Evolutionary conservation across 371 early-diverging fungal species (phyloP).

Genomic region (Mortierella sp.): DNA sequence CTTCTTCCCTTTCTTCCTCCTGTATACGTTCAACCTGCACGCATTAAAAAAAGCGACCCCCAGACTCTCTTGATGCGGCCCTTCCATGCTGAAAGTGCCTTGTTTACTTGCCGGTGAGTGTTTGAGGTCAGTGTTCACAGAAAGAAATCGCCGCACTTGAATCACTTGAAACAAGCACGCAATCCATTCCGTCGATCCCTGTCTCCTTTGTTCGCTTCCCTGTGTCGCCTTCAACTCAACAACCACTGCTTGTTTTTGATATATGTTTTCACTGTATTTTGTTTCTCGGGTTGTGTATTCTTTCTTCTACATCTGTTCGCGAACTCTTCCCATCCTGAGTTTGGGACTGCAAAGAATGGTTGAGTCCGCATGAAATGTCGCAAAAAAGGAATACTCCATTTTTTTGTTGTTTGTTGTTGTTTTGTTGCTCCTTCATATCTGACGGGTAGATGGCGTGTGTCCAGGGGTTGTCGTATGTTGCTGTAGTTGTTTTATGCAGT

Average conservation of each 20-base stretch:
- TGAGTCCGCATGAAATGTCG: neutral
- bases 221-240: too few species aligned
- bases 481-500: slow-evolving; percentile 19
- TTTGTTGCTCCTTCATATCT: too few species aligned
- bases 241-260: neutral
- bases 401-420: neutral
- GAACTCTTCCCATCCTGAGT: too few species aligned
- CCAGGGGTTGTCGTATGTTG: neutral
- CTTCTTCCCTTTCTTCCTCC: neutral
- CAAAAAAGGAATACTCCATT: neutral
- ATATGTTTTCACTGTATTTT: neutral
- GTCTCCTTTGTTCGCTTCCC: too few species aligned
- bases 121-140: too few species aligned
- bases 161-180: neutral
- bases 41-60: neutral
- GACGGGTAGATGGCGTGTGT: too few species aligned
- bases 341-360: too few species aligned
- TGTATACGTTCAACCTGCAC: neutral
- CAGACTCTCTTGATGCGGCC: neutral
- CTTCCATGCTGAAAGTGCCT: neutral
- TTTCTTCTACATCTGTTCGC: too few species aligned
- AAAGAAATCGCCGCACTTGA: too few species aligned
- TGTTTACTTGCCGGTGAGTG: too few species aligned
- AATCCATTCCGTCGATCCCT: too few species aligned
- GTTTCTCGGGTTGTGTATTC: neutral